A percentile compares a stretch with the other conserved stretches of the same genome.
phyloP scores from a whole-genome alignment of 2,329 filamentous ascomycete species.

The Neonectria sp. region DNA sequence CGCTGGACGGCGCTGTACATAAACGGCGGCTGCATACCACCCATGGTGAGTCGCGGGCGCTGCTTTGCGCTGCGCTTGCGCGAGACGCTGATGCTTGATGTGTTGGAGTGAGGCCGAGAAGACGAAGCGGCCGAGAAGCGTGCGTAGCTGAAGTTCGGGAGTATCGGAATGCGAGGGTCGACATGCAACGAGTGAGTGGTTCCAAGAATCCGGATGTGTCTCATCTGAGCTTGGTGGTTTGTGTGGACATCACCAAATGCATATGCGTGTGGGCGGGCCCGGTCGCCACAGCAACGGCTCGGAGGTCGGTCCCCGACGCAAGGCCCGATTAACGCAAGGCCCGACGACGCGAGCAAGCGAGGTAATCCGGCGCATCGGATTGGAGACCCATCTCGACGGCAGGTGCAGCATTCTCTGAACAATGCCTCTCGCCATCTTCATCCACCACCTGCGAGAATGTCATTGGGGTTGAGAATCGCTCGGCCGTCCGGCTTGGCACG shows the following conservation, averaged over 20 bases:
- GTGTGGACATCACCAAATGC: slow-evolving; percentile 29
- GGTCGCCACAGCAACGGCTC: slow-evolving; percentile 48
- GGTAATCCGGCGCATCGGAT: slow-evolving; percentile 7
- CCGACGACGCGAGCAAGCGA: slow-evolving; percentile 10
- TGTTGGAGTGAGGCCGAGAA: slow-evolving; percentile 19
- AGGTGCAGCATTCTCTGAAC: slow-evolving; percentile 7
- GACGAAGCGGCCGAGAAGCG: slow-evolving; percentile 2
- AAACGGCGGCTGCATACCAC: slow-evolving; percentile 70
- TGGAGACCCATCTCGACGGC: slow-evolving; percentile 33
- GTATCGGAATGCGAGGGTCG: slow-evolving; percentile 16
- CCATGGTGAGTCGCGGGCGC: slow-evolving; percentile 39
- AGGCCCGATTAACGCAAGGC: not conserved
- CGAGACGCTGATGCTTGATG: not conserved
- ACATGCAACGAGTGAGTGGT: not conserved
- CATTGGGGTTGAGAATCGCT: slow-evolving; percentile 25
- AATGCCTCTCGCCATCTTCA: slow-evolving; percentile 6
- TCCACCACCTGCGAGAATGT: slow-evolving; percentile 27
- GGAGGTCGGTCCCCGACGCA: slow-evolving; percentile 31
- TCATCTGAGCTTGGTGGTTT: slow-evolving; percentile 33
- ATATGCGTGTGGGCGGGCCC: slow-evolving; percentile 16
- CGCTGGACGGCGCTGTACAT: slow-evolving; percentile 75
- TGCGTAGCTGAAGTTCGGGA: not conserved
- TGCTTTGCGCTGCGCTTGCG: slow-evolving; percentile 28
- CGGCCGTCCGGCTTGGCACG: slow-evolving; percentile 16
- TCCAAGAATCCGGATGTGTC: slow-evolving; percentile 24